Evolutionary conservation across 768 basidiomycete genomes (phyloP).

Genomic region (Rhodotorula diobovata): DNA sequence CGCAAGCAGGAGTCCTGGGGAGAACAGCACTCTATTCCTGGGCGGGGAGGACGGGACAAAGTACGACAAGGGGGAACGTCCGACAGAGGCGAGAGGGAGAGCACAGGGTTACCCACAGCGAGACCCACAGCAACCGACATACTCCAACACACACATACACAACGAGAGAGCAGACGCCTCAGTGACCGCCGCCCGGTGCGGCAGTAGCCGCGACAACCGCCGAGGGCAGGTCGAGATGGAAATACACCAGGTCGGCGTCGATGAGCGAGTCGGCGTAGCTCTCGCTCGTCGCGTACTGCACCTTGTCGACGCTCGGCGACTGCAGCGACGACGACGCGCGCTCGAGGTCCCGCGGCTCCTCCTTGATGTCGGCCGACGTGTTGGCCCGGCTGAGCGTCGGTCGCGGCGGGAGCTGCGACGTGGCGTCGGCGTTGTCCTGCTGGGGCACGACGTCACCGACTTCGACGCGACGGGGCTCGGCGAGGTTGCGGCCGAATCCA

Average conservation of each 20-base stretch:
- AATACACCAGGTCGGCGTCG: conserved; percentile 49
- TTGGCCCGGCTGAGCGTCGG: not conserved
- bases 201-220: conserved; percentile 69
- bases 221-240: conserved; percentile 78
- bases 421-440: conserved; percentile 25
- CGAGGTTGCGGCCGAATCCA: conserved; percentile 72
- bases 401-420: not conserved
- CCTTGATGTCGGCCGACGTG: conserved; percentile 15
- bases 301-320: conserved; percentile 5
- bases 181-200: not conserved
- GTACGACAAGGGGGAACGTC: no score
- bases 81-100: no score
- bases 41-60: no score
- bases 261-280: conserved; percentile 6
- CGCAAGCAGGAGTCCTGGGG: no score
- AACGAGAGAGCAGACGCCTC: not conserved
- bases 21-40: no score
- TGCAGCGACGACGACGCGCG: not conserved
- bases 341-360: conserved; percentile 23
- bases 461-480: conserved; percentile 55
- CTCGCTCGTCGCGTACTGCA: not conserved
- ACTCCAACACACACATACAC: not conserved
- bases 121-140: no score
- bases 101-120: no score
- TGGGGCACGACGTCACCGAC: conserved; percentile 69